Evolutionary conservation across 2,329 filamentous ascomycete genomes (phyloP).

Genomic region (Aspergillus fumigatus): DNA sequence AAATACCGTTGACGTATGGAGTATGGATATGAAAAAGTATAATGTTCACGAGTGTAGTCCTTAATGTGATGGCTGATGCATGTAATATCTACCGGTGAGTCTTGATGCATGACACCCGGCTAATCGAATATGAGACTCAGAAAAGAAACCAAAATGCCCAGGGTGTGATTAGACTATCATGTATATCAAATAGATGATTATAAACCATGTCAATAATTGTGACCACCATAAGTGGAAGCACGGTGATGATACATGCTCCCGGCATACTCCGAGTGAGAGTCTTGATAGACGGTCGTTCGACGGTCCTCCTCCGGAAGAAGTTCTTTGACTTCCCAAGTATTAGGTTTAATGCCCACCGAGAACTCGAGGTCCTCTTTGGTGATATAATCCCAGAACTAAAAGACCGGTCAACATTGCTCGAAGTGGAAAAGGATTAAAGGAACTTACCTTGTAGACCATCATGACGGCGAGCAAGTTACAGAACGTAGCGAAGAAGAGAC

Average conservation of each 20-base stretch:
- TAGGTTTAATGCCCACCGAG: conserved; percentile 88
- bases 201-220: conserved; percentile 27
- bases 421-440: conserved; percentile 1
- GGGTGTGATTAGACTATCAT: too few species aligned
- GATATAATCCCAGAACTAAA: conserved; percentile 96
- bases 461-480: conserved; percentile 94
- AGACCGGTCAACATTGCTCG: not conserved
- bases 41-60: not conserved
- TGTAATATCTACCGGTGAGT: too few species aligned
- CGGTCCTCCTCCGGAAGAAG: conserved; percentile 76
- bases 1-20: too few species aligned
- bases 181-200: not conserved
- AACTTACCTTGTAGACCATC: conserved; percentile 95
- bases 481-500: conserved; percentile 87
- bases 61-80: not conserved
- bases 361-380: conserved; percentile 98
- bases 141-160: too few species aligned
- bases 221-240: conserved; percentile 33
- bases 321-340: conserved; percentile 99
- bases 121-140: too few species aligned
- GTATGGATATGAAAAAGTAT: not conserved
- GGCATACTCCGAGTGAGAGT: conserved; percentile 46
- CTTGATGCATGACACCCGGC: not conserved
- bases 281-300: conserved; percentile 66
- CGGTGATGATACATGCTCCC: conserved; percentile 42